Conservation (phyloP, 129 eudicot species). For the Kitagawia praeruptora region DNA sequence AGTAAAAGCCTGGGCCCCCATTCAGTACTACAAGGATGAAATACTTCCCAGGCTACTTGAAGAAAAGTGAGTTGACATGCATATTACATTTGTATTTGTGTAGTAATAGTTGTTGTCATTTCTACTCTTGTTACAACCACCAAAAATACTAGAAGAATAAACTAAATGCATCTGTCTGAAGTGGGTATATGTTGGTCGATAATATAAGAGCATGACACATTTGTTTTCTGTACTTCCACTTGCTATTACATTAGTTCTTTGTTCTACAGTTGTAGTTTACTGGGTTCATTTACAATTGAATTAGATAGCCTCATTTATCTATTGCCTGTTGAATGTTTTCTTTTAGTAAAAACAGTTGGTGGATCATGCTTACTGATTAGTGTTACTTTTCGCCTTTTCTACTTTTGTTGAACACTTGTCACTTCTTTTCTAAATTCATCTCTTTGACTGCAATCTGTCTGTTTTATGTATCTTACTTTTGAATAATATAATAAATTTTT, state of each 20-base stretch:
- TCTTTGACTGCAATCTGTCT: background rate
- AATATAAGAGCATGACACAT: no score
- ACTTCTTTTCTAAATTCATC: background rate
- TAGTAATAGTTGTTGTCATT: background rate
- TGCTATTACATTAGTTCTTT: background rate
- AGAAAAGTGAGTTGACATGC: slow-evolving; percentile 64
- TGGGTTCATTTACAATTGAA: background rate
- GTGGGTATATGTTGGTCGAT: slow-evolving; percentile 1
- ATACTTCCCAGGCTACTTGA: slow-evolving; percentile 93
- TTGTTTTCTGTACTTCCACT: background rate
- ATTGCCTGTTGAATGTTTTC: background rate
- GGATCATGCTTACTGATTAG: background rate
- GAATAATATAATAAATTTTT: background rate
- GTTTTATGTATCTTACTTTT: background rate
- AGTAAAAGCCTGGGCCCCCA: slow-evolving; percentile 91
- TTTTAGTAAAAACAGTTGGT: background rate
- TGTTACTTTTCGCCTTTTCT: background rate
- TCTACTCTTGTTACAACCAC: background rate
- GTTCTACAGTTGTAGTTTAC: background rate
- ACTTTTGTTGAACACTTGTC: background rate
- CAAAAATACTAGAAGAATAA: background rate
- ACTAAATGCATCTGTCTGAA: background rate
- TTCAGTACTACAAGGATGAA: slow-evolving; percentile 65
- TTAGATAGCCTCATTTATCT: background rate
- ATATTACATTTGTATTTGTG: background rate